phyloP scores from a whole-genome alignment of 2,329 filamentous ascomycete species.

The Uncinocarpus reesii region DNA sequence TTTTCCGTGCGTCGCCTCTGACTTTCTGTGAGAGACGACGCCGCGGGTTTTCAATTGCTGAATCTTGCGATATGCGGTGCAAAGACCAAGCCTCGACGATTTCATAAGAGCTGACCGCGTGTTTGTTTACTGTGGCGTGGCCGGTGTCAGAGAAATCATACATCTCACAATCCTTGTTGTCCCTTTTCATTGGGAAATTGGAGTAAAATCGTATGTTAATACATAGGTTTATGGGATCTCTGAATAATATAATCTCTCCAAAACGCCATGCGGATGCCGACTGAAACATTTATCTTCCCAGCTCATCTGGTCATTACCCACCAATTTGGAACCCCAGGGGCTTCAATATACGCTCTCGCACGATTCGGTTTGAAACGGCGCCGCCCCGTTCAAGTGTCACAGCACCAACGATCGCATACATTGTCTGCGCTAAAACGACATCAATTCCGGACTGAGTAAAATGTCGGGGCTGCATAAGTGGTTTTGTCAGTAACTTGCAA shows the following conservation, averaged over 20 bases:
- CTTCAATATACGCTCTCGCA: slow-evolving; percentile 64
- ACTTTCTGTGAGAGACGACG: slow-evolving; percentile 58
- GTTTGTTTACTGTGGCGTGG: slow-evolving; percentile 56
- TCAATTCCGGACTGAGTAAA: slow-evolving; percentile 61
- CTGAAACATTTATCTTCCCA: not conserved
- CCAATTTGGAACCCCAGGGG: slow-evolving; percentile 35
- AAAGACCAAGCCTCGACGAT: slow-evolving; percentile 46
- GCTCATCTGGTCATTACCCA: slow-evolving; percentile 14
- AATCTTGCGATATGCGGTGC: slow-evolving; percentile 52
- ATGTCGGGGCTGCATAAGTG: slow-evolving; percentile 17
- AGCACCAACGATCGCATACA: slow-evolving; percentile 82
- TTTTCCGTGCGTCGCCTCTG: slow-evolving; percentile 43
- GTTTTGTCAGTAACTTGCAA: not conserved
- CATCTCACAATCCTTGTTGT: slow-evolving; percentile 37
- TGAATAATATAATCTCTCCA: slow-evolving; percentile 1
- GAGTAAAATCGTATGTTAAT: slow-evolving; percentile 12
- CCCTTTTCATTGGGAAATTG: slow-evolving; percentile 4
- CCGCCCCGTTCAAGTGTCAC: slow-evolving; percentile 80
- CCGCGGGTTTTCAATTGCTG: slow-evolving; percentile 52
- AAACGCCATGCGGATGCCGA: slow-evolving; percentile 19
- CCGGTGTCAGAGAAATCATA: slow-evolving; percentile 77
- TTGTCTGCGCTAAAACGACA: slow-evolving; percentile 61
- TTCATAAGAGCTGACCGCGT: slow-evolving; percentile 65
- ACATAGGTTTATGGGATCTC: slow-evolving; percentile 12
- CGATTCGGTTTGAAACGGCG: slow-evolving; percentile 61